A percentile compares a stretch with the other conserved stretches of the same genome.
Evolutionary conservation across 2,329 filamentous ascomycete species (phyloP).

Genomic region (Ramichloridium luteum): DNA sequence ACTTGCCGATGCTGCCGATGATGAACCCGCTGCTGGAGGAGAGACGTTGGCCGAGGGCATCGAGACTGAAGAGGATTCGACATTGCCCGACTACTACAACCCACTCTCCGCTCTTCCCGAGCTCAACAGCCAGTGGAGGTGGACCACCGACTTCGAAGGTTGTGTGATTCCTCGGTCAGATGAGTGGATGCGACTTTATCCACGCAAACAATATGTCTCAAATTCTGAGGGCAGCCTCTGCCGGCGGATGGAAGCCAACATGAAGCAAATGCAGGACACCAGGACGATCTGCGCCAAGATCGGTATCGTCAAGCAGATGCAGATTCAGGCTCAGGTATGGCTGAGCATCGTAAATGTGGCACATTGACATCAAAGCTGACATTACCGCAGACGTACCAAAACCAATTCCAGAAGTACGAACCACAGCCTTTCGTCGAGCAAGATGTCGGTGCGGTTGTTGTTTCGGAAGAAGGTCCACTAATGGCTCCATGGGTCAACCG

Average conservation of each 20-base stretch:
- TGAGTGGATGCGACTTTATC: slow-evolving; percentile 68
- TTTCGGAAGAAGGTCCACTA: slow-evolving; percentile 76
- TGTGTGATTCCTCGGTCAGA: slow-evolving; percentile 79
- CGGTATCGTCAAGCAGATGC: slow-evolving; percentile 98
- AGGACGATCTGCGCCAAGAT: slow-evolving; percentile 94
- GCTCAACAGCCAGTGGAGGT: slow-evolving; percentile 62
- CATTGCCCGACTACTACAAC: slow-evolving; percentile 92
- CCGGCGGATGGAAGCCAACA: slow-evolving; percentile 76
- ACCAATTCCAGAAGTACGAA: slow-evolving; percentile 95
- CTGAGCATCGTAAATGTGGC: no score
- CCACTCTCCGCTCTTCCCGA: slow-evolving; percentile 76
- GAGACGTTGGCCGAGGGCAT: slow-evolving; percentile 93
- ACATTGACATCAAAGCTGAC: no score
- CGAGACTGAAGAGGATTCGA: slow-evolving; percentile 70
- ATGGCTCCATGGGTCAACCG: slow-evolving; percentile 75
- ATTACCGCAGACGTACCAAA: slow-evolving; percentile 83
- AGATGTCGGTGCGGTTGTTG: slow-evolving; percentile 79
- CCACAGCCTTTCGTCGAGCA: slow-evolving; percentile 76
- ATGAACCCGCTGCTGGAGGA: slow-evolving; percentile 40
- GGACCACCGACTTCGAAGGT: slow-evolving; percentile 82
- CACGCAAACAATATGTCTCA: slow-evolving; percentile 60
- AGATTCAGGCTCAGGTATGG: slow-evolving; percentile 80
- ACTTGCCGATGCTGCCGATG: slow-evolving; percentile 33
- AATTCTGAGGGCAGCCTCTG: slow-evolving; percentile 57
- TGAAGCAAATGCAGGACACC: slow-evolving; percentile 92